These are phyloP conservation scores for Fraxinus albicans DNA, from an alignment of 305 asterid species.

Conservation along the genomic window DNA sequence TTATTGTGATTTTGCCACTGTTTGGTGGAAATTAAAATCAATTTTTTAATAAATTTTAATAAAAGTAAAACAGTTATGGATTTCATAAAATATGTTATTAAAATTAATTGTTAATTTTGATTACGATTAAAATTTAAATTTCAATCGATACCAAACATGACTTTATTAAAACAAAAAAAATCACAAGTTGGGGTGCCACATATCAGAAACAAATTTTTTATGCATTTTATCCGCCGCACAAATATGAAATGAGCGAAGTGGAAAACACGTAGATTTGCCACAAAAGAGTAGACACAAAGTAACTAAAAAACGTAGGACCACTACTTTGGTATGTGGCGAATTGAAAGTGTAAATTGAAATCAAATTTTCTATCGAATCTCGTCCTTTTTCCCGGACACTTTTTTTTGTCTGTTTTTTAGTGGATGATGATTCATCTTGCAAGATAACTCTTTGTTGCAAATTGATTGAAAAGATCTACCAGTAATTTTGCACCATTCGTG, in stretches of 20 bases:
- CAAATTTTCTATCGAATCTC: not conserved
- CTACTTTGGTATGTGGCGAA: constrained; percentile 3
- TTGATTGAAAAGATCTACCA: not conserved
- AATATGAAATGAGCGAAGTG: not conserved
- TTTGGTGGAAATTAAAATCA: too few relatives aligned
- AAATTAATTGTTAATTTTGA: too few relatives aligned
- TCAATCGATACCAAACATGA: too few relatives aligned
- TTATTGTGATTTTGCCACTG: too few relatives aligned
- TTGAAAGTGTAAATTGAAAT: not conserved
- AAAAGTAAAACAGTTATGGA: too few relatives aligned
- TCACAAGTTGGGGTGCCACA: too few relatives aligned
- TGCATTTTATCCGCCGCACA: not conserved
- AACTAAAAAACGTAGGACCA: not conserved
- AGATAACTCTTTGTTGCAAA: not conserved
- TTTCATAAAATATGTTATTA: too few relatives aligned
- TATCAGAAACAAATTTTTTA: not conserved
- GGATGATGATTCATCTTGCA: not conserved
- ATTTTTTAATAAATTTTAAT: too few relatives aligned
- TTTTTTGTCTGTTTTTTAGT: not conserved
- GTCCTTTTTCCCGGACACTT: not conserved
- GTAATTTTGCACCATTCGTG: not conserved
- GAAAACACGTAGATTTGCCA: constrained; percentile 1
- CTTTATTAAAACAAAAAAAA: too few relatives aligned
- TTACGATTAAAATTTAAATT: too few relatives aligned
- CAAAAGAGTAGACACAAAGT: not conserved